Base-by-base conservation (phyloP, 108 stramenopile genomes). In the Discostella pseudostelligera region DNA sequence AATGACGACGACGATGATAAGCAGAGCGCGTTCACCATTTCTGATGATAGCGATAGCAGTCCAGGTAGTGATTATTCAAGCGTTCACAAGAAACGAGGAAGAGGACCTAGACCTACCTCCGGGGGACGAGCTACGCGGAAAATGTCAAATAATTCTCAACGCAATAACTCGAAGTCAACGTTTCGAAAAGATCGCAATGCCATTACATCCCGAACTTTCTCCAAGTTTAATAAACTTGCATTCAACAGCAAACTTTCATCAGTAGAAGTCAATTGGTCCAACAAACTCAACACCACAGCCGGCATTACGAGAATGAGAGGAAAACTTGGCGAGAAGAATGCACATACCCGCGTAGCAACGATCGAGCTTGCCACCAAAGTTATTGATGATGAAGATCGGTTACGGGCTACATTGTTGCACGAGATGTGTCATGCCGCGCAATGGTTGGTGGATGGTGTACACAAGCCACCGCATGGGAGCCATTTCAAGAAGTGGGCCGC, bases 391-490 rank as follows among this genome's bases (percentile, higher is more conserved):
- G 83, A 78, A 55, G 70, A 85, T 12, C 72, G 91, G 6, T 66
- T 98, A n/a, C 72, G 85, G 44, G 57, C 81, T 4, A 96, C 97
- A 0, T 72, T 98, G 13, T 73, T 95, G 36, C 97, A 98, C 81
- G 97, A 98, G 74, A 79, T 96, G 66, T 96, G 95, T 78, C 97
- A 98, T 73, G 95, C 92, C 1, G 97, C 96, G 9, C 89, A 85
- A 0, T 98, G 96, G 96, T 51, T 96, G 21, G 66, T 96, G 12
- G 95, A 98, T 54, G 88, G 83, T 7, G 78, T 82, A 12, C 59
- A 76, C 29, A 93, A 92, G 25, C 96, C 96, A 16, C 82, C 94
- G 12, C 94, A 95, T 79, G 96, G 96, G 3, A 53, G 35, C 12
- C 64, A 62, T 32, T 95, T 95, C 55, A 80, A 86, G 76, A 87